A percentile compares a stretch with the other conserved stretches of the same genome.
phyloP scores from a whole-genome alignment of 768 basidiomycete genomes.

The Lentinus brumalis region DNA sequence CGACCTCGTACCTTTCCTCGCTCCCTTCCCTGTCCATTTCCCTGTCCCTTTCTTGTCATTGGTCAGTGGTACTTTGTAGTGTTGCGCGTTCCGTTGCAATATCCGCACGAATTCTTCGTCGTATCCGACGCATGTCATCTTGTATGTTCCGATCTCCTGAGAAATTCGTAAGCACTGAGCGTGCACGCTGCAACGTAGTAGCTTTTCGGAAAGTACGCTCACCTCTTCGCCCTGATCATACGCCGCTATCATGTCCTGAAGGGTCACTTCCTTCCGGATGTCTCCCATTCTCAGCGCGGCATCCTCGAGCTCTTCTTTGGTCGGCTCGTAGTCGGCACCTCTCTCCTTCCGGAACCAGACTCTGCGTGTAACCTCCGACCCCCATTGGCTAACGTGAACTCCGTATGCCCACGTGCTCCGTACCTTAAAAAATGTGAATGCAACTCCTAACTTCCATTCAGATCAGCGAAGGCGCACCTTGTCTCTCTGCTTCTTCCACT shows the following conservation, averaged over 20 bases:
- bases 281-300: not conserved
- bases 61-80: not conserved
- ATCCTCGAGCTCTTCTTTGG: not conserved
- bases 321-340: not conserved
- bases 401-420: not conserved
- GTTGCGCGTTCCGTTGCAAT: not conserved
- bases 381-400: not conserved
- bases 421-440: not conserved
- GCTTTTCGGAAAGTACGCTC: not conserved
- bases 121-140: slow-evolving; percentile 1
- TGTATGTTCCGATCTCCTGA: not conserved
- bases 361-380: not conserved
- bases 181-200: too few relatives aligned
- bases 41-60: not conserved
- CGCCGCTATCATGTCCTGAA: not conserved
- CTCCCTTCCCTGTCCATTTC: too few relatives aligned
- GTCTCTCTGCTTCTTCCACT: too few relatives aligned
- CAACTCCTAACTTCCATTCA: too few relatives aligned
- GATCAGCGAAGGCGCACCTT: not conserved
- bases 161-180: not conserved
- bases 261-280: not conserved
- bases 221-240: slow-evolving; percentile 1
- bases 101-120: slow-evolving; percentile 1
- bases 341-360: not conserved
- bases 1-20: too few relatives aligned